Base-by-base conservation (phyloP, 805 yeast genomes). In the Wickerhamiella domercqiae region DNA sequence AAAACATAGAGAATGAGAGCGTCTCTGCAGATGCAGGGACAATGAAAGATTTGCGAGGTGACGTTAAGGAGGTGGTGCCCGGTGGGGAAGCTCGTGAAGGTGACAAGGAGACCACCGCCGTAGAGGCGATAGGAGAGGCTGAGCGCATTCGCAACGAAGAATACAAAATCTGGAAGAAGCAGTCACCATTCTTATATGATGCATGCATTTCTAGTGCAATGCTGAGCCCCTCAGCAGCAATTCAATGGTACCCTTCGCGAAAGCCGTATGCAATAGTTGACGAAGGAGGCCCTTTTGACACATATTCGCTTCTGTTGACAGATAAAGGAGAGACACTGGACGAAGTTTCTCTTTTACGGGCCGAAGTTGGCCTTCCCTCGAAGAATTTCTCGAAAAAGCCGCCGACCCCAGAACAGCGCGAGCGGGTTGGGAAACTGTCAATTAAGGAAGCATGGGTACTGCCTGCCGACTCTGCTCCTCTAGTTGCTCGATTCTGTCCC, bases 101-200 rank as follows among this genome's bases (percentile, higher is more conserved):
- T n/a, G n/a, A n/a, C n/a, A n/a, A n/a, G n/a, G n/a, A n/a, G n/a
- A n/a, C n/a, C n/a, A n/a, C n/a, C n/a, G n/a, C n/a, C 9, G 26
- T 13, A 9, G 26, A 24, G 13, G 26, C 29, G 16, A 39, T 39
- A 14, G 47, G 39, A 29, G 43, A 42, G 35, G 35, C 29, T 19
- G 46, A 45, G 41, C 36, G 41, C 3, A 36, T 51, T 18, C 32
- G 39, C 21, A 49, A 49, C 37, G 46, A 45, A 53, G 68, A 68
- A 37, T 75, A 74, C 57, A 60, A 68, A 36, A 58, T 66, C 24
- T 75, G 79, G 78, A 75, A 75, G 61, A 74, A 73, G 48, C 75
- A 74, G 47, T 55, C 72, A 2, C 78, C 77, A 7, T 61, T 66
- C 34, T 56, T 73, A 28, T 75, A 75, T 54, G 75, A 71, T 42